Evolutionary conservation across 768 basidiomycete genomes (phyloP).

Genomic region (Amanita jacksonii): DNA sequence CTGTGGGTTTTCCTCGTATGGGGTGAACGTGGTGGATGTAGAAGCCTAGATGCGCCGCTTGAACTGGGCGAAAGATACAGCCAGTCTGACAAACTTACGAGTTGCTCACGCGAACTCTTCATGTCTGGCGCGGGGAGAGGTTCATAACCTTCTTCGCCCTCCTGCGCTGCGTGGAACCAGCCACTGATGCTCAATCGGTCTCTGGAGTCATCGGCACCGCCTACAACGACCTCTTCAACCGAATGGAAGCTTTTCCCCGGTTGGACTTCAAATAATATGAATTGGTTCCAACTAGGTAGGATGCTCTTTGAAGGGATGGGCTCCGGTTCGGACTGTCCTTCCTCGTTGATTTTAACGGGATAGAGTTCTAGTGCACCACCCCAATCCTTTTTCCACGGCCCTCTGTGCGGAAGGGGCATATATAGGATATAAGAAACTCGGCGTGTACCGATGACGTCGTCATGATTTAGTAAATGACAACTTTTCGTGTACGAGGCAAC

Average conservation of each 20-base stretch:
- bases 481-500: constrained; percentile 87
- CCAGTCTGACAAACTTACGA: constrained; percentile 47
- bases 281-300: constrained; percentile 83
- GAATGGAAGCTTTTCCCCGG: constrained; percentile 94
- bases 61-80: not conserved
- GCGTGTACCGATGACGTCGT: constrained; percentile 94
- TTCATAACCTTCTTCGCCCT: constrained; percentile 83
- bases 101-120: constrained; percentile 86
- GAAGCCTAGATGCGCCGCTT: constrained; percentile 36
- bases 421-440: constrained; percentile 96
- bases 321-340: constrained; percentile 62
- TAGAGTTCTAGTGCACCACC: constrained; percentile 94
- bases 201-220: constrained; percentile 56
- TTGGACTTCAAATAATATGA: constrained; percentile 86
- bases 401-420: constrained; percentile 70
- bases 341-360: constrained; percentile 52
- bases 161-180: constrained; percentile 93
- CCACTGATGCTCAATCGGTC: constrained; percentile 85
- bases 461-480: constrained; percentile 93
- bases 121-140: constrained; percentile 35
- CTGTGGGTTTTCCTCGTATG: constrained; percentile 33
- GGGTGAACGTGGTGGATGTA: constrained; percentile 49
- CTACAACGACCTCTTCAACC: constrained; percentile 92
- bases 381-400: constrained; percentile 81
- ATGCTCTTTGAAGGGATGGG: constrained; percentile 54